phyloP scores from a whole-genome alignment of 176 grass and related monocot species.

The Pontederia paniculata region DNA sequence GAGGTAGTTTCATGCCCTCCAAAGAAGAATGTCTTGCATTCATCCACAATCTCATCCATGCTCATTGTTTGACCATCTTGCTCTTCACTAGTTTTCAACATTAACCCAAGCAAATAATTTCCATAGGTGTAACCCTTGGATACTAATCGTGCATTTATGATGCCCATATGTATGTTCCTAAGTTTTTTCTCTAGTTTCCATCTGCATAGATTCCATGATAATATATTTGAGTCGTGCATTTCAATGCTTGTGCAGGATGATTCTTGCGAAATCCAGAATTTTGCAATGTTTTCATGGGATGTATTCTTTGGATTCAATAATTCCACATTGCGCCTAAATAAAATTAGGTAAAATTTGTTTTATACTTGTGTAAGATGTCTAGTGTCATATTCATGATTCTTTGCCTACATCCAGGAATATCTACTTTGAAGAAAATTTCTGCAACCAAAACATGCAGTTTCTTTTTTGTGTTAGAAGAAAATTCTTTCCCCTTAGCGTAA shows the following conservation, averaged over 20 bases:
- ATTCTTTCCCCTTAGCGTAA: conserved; percentile 46
- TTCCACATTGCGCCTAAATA: too few relatives aligned
- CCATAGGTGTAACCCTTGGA: conserved; percentile 12
- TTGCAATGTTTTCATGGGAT: too few relatives aligned
- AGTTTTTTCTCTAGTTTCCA: conserved; percentile 35
- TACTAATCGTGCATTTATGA: conserved; percentile 25
- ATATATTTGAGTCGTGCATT: too few relatives aligned
- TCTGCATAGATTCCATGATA: conserved; percentile 19
- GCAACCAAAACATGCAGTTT: conserved; percentile 17
- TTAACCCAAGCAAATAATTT: conserved; percentile 45
- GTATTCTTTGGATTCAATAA: too few relatives aligned
- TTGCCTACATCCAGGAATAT: conserved; percentile 21
- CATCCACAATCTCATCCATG: too few relatives aligned
- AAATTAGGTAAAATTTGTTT: too few relatives aligned
- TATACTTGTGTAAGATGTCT: not conserved
- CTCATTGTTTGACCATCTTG: too few relatives aligned
- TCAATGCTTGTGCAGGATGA: too few relatives aligned
- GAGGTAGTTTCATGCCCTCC: too few relatives aligned
- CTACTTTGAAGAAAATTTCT: not conserved
- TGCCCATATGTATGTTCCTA: conserved; percentile 10
- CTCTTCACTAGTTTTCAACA: too few relatives aligned
- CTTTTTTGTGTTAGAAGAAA: conserved; percentile 28
- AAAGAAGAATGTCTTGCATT: too few relatives aligned
- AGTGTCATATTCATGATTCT: not conserved
- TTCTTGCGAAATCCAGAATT: too few relatives aligned